These are phyloP conservation scores for Sporothrix luriei DNA, from an alignment of 2,329 filamentous ascomycete species.

Conservation along the genomic window DNA sequence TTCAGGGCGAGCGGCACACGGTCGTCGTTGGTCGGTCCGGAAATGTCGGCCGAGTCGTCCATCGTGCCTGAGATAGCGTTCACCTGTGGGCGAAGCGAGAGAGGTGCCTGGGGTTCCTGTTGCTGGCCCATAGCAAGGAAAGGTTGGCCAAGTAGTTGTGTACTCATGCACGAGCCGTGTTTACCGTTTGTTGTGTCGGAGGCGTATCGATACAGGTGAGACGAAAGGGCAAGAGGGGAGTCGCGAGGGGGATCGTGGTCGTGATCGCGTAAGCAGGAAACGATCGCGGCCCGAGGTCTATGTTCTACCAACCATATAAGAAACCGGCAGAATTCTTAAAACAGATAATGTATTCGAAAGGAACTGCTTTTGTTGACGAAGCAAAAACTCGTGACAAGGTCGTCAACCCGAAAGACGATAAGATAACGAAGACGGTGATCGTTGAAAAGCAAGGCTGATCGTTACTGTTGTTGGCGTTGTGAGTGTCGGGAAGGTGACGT, in stretches of 20 bases:
- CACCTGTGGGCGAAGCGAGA: constrained; percentile 10
- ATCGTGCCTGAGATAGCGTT: constrained; percentile 20
- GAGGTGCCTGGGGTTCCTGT: constrained; percentile 22
- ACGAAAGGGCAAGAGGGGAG: neutral
- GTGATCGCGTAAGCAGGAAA: constrained; percentile 1
- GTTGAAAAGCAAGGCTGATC: constrained; percentile 14
- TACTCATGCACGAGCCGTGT: neutral
- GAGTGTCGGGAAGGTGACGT: neutral
- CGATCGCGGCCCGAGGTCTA: neutral
- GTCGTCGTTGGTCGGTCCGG: neutral
- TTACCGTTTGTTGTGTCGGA: neutral
- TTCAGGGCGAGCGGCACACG: constrained; percentile 24
- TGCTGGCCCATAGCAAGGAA: constrained; percentile 22
- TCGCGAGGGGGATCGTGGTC: neutral
- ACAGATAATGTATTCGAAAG: neutral
- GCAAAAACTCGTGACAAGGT: constrained; percentile 5
- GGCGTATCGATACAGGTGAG: neutral
- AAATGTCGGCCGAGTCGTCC: constrained; percentile 26
- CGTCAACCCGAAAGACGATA: neutral
- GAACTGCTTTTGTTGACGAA: neutral
- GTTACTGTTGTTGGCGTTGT: constrained; percentile 7
- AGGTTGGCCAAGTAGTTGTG: neutral
- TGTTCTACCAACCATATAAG: constrained; percentile 8
- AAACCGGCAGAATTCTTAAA: neutral
- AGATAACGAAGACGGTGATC: neutral